phyloP scores from a whole-genome alignment of 1,284 basidiomycete species.

The Cerioporus squamosus region DNA sequence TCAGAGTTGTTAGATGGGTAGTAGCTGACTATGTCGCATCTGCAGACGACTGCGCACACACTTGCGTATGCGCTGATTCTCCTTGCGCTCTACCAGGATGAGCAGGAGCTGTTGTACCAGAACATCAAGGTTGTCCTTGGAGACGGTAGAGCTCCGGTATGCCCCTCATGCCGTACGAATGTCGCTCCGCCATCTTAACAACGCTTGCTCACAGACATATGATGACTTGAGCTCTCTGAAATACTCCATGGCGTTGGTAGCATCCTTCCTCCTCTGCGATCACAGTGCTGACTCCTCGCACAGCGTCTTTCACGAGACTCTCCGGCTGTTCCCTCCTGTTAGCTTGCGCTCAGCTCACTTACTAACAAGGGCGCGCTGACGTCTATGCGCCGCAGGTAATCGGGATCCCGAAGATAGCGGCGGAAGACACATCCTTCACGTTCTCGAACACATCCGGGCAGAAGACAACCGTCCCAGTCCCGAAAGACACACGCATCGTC shows the following conservation, averaged over 20 bases:
- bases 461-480: constrained; percentile 45
- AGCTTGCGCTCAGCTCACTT: too few species aligned
- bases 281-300: background rate
- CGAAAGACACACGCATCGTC: constrained; percentile 46
- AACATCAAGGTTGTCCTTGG: constrained; percentile 34
- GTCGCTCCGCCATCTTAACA: background rate
- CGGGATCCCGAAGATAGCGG: constrained; percentile 41
- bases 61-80: constrained; percentile 60
- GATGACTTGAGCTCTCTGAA: constrained; percentile 14
- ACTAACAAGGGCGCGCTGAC: too few species aligned
- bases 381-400: background rate
- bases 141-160: constrained; percentile 3
- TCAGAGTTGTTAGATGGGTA: too few species aligned
- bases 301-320: constrained; percentile 61
- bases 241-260: constrained; percentile 26
- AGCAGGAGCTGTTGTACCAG: constrained; percentile 62
- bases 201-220: constrained; percentile 8
- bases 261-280: background rate
- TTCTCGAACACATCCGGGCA: constrained; percentile 43
- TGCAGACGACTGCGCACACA: constrained; percentile 57
- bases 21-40: too few species aligned
- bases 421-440: constrained; percentile 49
- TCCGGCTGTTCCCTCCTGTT: constrained; percentile 63
- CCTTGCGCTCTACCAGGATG: constrained; percentile 58
- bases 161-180: background rate